Base-by-base conservation (phyloP, 371 early-diverging fungal species). In the Mortierella sp. region DNA sequence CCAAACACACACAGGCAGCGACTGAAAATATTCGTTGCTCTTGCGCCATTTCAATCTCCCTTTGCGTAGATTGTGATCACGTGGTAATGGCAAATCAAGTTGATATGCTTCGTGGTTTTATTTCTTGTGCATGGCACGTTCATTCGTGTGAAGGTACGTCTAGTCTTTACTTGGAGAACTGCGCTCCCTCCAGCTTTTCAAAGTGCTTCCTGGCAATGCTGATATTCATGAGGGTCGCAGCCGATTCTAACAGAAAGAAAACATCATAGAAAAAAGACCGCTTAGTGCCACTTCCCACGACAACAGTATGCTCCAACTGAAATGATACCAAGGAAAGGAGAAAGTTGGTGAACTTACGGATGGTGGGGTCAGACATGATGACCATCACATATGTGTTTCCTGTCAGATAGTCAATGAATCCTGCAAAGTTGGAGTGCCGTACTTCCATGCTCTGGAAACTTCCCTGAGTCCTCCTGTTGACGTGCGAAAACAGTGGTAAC, bases 321-420 rank as follows among this genome's bases (percentile, higher is more conserved):
- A 58, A 46, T 29, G 44, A 3, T n/a, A 27, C n/a, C 35, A 32
- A 29, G 56, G 27, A n/a, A 21, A 29, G 7, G 56, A 43, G 48
- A 35, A 35, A 43, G 35, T n/a, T 35, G 29, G 48, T 41, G 0
- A 18, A 91, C 96, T 92, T 93, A 97, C 97, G 97, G 75, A 98
- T 95, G 51, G 93, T 92, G 5, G 97, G 94, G 87, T 99, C 97
- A 27, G 96, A 94, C 90, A 97, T 94, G 77, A 98, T 92, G 75
- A 98, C 95, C 94, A 99, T 93, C 29, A 97, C 95, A 88, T 96
- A 98, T 21, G 98, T 98, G 89, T 97, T 98, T 74, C 96, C 93
- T 8, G 99, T 99, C 80, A 99, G 90, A 21, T 95, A 95, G 84
- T 98, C 97, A 76, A 99, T 93, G 82, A 96, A 98, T 54, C 96